Conservation (phyloP, 1,284 basidiomycete genomes). For the Cystobasidiaceae sp. region DNA sequence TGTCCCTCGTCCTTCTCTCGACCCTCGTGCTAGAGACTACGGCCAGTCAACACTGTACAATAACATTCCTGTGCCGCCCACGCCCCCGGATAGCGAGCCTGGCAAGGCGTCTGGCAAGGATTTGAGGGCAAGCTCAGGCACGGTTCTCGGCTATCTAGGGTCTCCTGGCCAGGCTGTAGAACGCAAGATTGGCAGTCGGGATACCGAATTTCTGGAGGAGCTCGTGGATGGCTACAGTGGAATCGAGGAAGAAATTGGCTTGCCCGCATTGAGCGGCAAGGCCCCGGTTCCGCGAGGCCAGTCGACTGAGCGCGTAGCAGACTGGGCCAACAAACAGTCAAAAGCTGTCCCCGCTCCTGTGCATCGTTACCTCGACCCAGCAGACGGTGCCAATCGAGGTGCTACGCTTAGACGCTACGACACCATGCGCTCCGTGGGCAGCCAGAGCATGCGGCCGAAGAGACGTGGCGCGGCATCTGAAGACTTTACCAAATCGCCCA, state of each 20-base stretch:
- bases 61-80: constrained; percentile 8
- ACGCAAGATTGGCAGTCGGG: not conserved
- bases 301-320: constrained; percentile 30
- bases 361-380: too few relatives aligned
- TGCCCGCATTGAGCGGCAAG: too few relatives aligned
- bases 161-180: not conserved
- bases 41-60: too few relatives aligned
- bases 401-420: too few relatives aligned
- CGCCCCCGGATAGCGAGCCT: constrained; percentile 12
- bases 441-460: too few relatives aligned
- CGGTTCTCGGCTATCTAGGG: not conserved
- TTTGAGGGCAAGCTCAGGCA: not conserved
- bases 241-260: not conserved
- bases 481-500: not conserved
- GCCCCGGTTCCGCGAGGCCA: constrained; percentile 27
- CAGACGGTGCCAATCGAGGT: too few relatives aligned
- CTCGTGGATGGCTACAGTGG: constrained; percentile 19
- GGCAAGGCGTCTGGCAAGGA: not conserved
- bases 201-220: constrained; percentile 29
- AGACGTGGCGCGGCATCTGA: too few relatives aligned
- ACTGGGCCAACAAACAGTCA: constrained; percentile 26
- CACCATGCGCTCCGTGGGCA: too few relatives aligned
- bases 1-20: not conserved
- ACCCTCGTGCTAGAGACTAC: not conserved
- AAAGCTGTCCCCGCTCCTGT: not conserved